These are phyloP conservation scores for Chlorophyllum brunneum DNA, from an alignment of 768 basidiomycete genomes.

Conservation along the genomic window DNA sequence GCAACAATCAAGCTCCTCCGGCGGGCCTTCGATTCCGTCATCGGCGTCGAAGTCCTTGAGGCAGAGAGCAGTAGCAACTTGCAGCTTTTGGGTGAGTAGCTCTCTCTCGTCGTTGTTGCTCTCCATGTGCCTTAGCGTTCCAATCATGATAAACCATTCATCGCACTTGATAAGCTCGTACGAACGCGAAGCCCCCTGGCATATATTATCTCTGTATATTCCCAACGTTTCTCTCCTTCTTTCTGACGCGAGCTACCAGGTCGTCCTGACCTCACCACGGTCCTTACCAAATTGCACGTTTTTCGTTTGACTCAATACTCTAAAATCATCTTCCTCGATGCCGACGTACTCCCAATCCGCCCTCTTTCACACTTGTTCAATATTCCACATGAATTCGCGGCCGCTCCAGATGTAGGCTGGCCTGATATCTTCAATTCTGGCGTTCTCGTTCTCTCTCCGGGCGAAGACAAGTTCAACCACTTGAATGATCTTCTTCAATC, in stretches of 20 bases:
- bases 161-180: background rate
- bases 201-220: too few species aligned
- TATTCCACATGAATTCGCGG: slow-evolving; percentile 80
- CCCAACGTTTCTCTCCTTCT: background rate
- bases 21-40: slow-evolving; percentile 75
- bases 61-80: slow-evolving; percentile 65
- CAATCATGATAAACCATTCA: slow-evolving; percentile 3
- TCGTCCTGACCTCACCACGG: slow-evolving; percentile 88
- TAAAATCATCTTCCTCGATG: slow-evolving; percentile 89
- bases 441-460: slow-evolving; percentile 82
- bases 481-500: slow-evolving; percentile 66
- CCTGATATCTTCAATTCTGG: slow-evolving; percentile 99
- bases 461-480: slow-evolving; percentile 76
- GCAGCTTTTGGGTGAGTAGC: slow-evolving; percentile 78
- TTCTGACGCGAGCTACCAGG: slow-evolving; percentile 43
- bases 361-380: slow-evolving; percentile 92
- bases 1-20: slow-evolving; percentile 75
- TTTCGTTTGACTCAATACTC: slow-evolving; percentile 87
- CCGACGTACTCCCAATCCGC: slow-evolving; percentile 83
- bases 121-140: background rate
- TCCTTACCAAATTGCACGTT: slow-evolving; percentile 94
- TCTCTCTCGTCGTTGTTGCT: slow-evolving; percentile 1
- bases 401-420: slow-evolving; percentile 97
- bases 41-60: slow-evolving; percentile 89
- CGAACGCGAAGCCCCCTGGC: too few species aligned